Percentiles rank a stretch among this genome's conserved stretches.
Evolutionary conservation across 352 stramenopile species (phyloP).

Genomic region (Phytophthora ohioensis): DNA sequence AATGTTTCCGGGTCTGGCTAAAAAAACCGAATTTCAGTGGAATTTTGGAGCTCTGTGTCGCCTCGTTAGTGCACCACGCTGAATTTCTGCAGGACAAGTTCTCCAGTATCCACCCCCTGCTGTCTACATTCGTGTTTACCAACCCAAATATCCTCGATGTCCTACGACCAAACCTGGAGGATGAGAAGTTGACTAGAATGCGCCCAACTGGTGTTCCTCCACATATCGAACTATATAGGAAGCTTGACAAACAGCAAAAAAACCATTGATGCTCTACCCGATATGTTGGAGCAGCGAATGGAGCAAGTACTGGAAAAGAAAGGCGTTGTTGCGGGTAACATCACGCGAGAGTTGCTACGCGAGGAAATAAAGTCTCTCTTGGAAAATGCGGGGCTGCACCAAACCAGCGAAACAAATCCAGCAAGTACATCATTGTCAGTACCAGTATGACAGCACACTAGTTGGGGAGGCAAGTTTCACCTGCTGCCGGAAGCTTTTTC

Average conservation of each 20-base stretch:
- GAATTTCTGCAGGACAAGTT: not conserved
- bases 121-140: not conserved
- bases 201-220: not conserved
- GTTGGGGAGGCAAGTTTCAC: no score
- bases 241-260: not conserved
- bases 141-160: not conserved
- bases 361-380: not conserved
- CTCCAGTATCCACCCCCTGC: not conserved
- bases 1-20: constrained; percentile 1
- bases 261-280: not conserved
- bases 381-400: not conserved
- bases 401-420: not conserved
- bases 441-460: no score
- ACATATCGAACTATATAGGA: constrained; percentile 2
- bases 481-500: not conserved
- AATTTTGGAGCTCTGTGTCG: constrained; percentile 6
- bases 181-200: not conserved
- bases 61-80: not conserved
- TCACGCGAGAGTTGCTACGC: not conserved
- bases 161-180: not conserved
- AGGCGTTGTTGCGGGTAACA: not conserved
- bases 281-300: not conserved
- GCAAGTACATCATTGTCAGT: not conserved
- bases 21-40: not conserved
- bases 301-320: not conserved